phyloP scores from a whole-genome alignment of 805 yeast genomes.

The Yarrowia sp. region DNA sequence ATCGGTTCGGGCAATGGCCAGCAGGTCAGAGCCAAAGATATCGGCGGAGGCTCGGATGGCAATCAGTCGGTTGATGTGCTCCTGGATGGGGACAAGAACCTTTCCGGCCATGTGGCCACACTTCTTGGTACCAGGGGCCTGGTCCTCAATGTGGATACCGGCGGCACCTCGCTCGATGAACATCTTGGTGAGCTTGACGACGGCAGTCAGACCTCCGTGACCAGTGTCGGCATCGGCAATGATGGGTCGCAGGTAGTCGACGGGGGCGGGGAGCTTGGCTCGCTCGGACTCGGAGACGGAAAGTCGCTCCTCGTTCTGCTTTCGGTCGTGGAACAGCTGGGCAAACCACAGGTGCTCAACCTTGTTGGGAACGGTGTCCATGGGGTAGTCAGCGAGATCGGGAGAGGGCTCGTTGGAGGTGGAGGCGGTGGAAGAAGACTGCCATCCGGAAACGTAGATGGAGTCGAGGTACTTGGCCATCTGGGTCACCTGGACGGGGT shows the following conservation, averaged over 20 bases:
- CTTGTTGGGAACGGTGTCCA: conserved; percentile 98
- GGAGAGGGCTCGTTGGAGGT: conserved; percentile 98
- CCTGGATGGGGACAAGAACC: conserved; percentile 95
- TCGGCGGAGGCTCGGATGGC: conserved; percentile 96
- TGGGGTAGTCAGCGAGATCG: conserved; percentile 97
- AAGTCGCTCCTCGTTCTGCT: conserved; percentile 82
- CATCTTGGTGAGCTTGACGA: conserved; percentile 90
- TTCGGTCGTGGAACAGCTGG: conserved; percentile 94
- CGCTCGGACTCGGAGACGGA: conserved; percentile 61
- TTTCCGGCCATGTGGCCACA: conserved; percentile 99
- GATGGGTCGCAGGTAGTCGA: conserved; percentile 89
- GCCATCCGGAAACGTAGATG: conserved; percentile 97
- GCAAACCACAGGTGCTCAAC: conserved; percentile 97
- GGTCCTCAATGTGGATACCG: conserved; percentile 98
- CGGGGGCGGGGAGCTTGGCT: conserved; percentile 59
- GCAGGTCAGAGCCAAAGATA: conserved; percentile 80
- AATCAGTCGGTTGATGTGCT: conserved; percentile 90
- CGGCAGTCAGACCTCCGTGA: conserved; percentile 97
- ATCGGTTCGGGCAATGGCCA: conserved; percentile 92
- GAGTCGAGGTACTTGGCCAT: conserved; percentile 95
- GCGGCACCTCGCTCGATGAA: conserved; percentile 98
- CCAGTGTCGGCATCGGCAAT: conserved; percentile 99
- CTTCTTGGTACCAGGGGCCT: conserved; percentile 97
- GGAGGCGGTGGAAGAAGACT: conserved; percentile 96
- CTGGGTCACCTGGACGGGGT: conserved; percentile 92